Conservation (phyloP, 805 yeast genomes). For the Torulaspora indica region DNA sequence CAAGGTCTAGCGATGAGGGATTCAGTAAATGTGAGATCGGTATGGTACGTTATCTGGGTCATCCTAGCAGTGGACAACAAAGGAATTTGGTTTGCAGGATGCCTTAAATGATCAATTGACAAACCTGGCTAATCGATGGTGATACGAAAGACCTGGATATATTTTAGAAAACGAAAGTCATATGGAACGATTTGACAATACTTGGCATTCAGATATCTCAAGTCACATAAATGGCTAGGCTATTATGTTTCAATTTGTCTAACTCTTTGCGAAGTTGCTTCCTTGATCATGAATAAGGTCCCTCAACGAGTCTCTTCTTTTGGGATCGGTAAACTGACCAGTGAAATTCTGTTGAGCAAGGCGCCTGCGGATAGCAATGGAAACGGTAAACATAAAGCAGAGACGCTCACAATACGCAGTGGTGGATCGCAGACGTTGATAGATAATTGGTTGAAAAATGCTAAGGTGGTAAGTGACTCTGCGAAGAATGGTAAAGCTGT, state of each 20-base stretch:
- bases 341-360: conserved; percentile 4
- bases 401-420: background rate
- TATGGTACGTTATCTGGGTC: too few species aligned
- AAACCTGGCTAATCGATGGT: too few species aligned
- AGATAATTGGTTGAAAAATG: conserved; percentile 23
- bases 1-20: too few species aligned
- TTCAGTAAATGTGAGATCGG: too few species aligned
- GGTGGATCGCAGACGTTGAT: conserved; percentile 9
- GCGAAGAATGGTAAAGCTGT: background rate
- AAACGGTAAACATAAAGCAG: background rate
- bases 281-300: conserved; percentile 1
- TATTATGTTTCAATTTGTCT: background rate
- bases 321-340: conserved; percentile 3
- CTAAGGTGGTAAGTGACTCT: conserved; percentile 8
- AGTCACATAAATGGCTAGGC: background rate
- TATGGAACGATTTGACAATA: background rate
- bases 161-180: background rate
- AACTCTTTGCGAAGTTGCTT: background rate
- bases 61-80: too few species aligned
- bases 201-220: background rate
- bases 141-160: too few species aligned
- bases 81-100: too few species aligned
- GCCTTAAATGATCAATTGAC: too few species aligned
- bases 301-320: background rate
- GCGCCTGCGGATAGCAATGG: background rate